These are phyloP conservation scores for Nectriaceae sp. DNA, from an alignment of 2,329 filamentous ascomycete genomes.

Conservation along the genomic window DNA sequence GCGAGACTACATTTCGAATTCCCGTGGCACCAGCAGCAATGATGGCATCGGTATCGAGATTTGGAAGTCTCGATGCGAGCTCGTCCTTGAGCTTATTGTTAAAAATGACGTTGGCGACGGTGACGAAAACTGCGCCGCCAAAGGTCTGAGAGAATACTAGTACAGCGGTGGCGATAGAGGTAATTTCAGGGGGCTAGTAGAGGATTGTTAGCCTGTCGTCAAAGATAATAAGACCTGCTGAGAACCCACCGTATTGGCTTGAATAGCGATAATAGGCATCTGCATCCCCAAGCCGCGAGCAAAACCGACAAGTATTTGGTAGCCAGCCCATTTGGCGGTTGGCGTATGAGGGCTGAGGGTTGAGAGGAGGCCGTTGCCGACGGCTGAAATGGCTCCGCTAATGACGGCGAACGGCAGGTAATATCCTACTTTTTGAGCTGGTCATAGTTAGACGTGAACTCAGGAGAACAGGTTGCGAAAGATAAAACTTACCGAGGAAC, in stretches of 20 bases:
- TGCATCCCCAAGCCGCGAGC: slow-evolving; percentile 48
- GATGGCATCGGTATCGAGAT: slow-evolving; percentile 31
- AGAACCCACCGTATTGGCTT: slow-evolving; percentile 26
- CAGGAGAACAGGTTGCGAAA: background rate
- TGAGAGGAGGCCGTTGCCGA: slow-evolving; percentile 44
- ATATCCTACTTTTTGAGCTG: slow-evolving; percentile 39
- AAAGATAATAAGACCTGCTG: too few relatives aligned
- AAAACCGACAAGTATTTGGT: slow-evolving; percentile 43
- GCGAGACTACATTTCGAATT: slow-evolving; percentile 35
- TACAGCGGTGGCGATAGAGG: slow-evolving; percentile 30
- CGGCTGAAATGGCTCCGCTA: slow-evolving; percentile 31
- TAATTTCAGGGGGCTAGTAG: slow-evolving; percentile 21
- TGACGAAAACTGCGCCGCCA: slow-evolving; percentile 50
- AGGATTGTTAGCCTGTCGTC: too few relatives aligned
- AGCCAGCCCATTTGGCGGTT: slow-evolving; percentile 44
- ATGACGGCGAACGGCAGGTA: slow-evolving; percentile 45
- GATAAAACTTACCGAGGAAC: slow-evolving; percentile 14
- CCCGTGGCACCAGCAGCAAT: slow-evolving; percentile 46
- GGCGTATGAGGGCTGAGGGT: slow-evolving; percentile 39
- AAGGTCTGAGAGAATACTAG: slow-evolving; percentile 28
- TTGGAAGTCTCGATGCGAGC: slow-evolving; percentile 32
- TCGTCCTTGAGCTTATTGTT: slow-evolving; percentile 33
- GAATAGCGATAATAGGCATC: slow-evolving; percentile 36
- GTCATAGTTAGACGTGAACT: background rate
- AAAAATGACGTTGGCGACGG: slow-evolving; percentile 33